Evolutionary conservation across 1,139 yeast genomes (phyloP).

Genomic region (Geotrichum fermentans): DNA sequence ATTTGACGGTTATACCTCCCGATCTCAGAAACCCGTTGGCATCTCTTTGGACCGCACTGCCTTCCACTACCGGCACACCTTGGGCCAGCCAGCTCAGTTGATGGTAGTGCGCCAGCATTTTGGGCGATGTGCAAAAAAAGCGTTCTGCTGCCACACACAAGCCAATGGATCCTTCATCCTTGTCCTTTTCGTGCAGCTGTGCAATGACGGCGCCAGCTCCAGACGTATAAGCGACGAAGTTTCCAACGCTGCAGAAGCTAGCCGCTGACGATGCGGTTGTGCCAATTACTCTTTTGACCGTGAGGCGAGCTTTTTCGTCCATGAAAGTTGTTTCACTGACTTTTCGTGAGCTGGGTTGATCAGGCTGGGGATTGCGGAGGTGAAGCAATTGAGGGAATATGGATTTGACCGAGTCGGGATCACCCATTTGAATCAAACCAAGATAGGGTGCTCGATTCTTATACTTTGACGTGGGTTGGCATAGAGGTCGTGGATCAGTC

Average conservation of each 20-base stretch:
- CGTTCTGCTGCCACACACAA: constrained; percentile 4
- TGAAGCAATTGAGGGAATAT: constrained; percentile 5
- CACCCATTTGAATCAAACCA: too few relatives aligned
- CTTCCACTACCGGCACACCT: background rate
- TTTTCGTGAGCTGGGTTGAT: background rate
- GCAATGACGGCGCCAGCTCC: constrained; percentile 65
- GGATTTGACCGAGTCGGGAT: background rate
- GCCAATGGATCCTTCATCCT: background rate
- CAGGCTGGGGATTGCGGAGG: background rate
- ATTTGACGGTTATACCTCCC: constrained; percentile 4
- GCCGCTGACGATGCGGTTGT: constrained; percentile 40
- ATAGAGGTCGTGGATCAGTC: too few relatives aligned
- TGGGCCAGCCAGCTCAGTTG: constrained; percentile 1
- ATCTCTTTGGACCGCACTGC: background rate
- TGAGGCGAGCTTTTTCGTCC: constrained; percentile 8
- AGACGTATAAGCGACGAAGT: constrained; percentile 54
- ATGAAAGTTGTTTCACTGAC: background rate
- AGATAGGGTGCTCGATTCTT: too few relatives aligned
- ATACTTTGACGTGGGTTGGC: background rate
- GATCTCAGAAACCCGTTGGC: constrained; percentile 1
- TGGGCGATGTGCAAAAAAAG: constrained; percentile 24
- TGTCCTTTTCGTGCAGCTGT: constrained; percentile 19
- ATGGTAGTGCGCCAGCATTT: constrained; percentile 10
- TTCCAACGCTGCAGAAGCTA: constrained; percentile 42
- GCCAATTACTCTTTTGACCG: constrained; percentile 37